Base-by-base conservation (phyloP, 2,329 filamentous ascomycete species). In the Pseudogymnoascus sp. region DNA sequence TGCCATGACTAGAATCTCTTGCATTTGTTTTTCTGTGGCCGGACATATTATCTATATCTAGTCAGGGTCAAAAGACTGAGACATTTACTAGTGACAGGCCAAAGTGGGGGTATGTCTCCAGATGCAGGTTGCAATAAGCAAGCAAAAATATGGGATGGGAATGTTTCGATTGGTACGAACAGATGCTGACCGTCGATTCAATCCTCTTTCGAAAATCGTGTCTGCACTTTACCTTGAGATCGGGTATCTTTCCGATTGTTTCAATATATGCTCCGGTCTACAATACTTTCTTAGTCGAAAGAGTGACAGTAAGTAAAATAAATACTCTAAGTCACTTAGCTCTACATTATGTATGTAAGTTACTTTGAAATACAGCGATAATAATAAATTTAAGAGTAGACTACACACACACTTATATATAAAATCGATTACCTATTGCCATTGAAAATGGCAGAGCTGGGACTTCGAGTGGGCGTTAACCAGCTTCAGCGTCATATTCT, bases 31-130 rank as follows among this genome's bases (percentile, higher is more conserved):
- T 48, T 48, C 23, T 28, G 41, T 9, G 41, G 41, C 5, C 41
- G 41, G 41, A 5, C 41, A 15, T 28, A 13, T 10, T 48, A 23
- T 28, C 41, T 23, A 28, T 48, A 48, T 48, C 41, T 28, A 48
- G 41, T 28, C 41, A 48, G 41, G 41, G 41, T 48, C 41, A 2
- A 28, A 13, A n/a, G 23, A 4, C 41, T 48, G 41, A 48, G 41
- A 48, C 41, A 48, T 48, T 48, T 8, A 48, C 41, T 48, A 48
- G 41, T 48, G 41, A 48, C 41, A 48, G 23, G 8, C 41, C 41
- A 48, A 48, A 28, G 41, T 28, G 41, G 41, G 41, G 41, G 19
- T 9, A 28, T 15, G 23, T 9, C 41, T 48, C 41, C 21, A 48
- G 23, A 48, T 28, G n/a, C n/a, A 7, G 23, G 41, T 28, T 48